Evolutionary conservation across 495 filamentous ascomycete genomes (phyloP).

Genomic region (Annulohypoxylon nitens): DNA sequence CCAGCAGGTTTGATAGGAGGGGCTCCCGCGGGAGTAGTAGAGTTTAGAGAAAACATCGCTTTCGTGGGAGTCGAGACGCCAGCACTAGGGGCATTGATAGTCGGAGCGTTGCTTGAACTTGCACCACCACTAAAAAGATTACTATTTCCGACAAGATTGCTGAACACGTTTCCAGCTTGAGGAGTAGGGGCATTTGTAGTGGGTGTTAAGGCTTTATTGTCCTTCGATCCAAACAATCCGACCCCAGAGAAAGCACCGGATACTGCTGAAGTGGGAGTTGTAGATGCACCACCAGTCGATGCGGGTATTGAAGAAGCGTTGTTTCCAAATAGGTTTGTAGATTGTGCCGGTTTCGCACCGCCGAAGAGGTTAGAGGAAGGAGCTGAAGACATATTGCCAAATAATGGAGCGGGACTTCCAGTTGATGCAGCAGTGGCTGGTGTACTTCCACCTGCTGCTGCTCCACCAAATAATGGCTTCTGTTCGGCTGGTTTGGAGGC

Average conservation of each 20-base stretch:
- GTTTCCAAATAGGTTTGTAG: slow-evolving; percentile 46
- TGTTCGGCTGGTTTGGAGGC: slow-evolving; percentile 49
- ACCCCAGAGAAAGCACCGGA: slow-evolving; percentile 38
- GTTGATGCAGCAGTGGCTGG: slow-evolving; percentile 52
- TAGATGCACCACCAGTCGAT: slow-evolving; percentile 51
- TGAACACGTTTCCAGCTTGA: slow-evolving; percentile 60
- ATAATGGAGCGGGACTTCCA: slow-evolving; percentile 54
- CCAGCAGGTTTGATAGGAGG: slow-evolving; percentile 61
- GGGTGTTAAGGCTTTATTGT: slow-evolving; percentile 30
- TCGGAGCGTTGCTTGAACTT: slow-evolving; percentile 58
- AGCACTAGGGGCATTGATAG: slow-evolving; percentile 36
- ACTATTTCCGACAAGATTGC: slow-evolving; percentile 38
- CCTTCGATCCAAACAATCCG: slow-evolving; percentile 39
- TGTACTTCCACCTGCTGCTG: slow-evolving; percentile 40
- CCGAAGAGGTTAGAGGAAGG: slow-evolving; percentile 45
- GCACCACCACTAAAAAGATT: slow-evolving; percentile 59
- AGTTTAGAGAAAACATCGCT: slow-evolving; percentile 63
- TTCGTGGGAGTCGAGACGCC: slow-evolving; percentile 51
- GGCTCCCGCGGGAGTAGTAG: slow-evolving; percentile 74
- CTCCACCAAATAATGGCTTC: slow-evolving; percentile 53
- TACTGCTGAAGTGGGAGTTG: slow-evolving; percentile 56
- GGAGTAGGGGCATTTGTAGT: slow-evolving; percentile 46
- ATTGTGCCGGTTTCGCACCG: slow-evolving; percentile 47
- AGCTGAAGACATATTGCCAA: slow-evolving; percentile 48
- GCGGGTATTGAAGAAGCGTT: slow-evolving; percentile 43